phyloP scores from a whole-genome alignment of 2,329 filamentous ascomycete genomes.

The Kalmusia sp. region DNA sequence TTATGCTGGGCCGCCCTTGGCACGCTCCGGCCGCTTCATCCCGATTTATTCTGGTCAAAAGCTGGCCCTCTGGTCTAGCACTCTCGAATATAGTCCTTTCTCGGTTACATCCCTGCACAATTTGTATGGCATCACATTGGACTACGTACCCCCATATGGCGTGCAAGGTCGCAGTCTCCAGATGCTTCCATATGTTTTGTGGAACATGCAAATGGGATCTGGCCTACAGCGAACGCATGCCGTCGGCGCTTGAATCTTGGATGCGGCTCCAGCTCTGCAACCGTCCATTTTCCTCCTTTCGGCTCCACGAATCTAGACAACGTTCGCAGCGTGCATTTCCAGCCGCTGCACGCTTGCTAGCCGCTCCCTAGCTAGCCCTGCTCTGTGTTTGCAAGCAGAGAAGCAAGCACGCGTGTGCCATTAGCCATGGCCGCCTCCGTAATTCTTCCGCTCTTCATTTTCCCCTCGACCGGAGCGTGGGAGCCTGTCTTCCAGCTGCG shows the following conservation, averaged over 20 bases:
- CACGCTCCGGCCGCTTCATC: constrained; percentile 40
- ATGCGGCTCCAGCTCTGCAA: constrained; percentile 18
- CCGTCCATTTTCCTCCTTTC: constrained; percentile 18
- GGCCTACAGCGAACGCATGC: constrained; percentile 20
- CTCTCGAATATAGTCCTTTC: constrained; percentile 42
- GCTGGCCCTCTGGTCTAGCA: constrained; percentile 36
- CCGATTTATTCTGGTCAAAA: constrained; percentile 41
- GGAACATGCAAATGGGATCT: constrained; percentile 27
- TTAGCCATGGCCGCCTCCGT: constrained; percentile 40
- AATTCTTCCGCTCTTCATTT: constrained; percentile 58
- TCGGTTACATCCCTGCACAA: constrained; percentile 45
- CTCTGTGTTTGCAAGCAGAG: background rate
- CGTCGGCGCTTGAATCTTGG: constrained; percentile 21
- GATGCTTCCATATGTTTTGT: constrained; percentile 23
- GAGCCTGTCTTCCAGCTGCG: constrained; percentile 54
- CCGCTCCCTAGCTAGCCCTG: background rate
- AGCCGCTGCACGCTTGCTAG: constrained; percentile 7
- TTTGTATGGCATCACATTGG: constrained; percentile 38
- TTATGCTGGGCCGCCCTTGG: constrained; percentile 40
- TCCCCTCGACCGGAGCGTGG: constrained; percentile 56
- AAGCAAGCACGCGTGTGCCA: background rate
- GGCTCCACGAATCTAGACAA: constrained; percentile 12
- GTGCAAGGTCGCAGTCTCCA: constrained; percentile 31
- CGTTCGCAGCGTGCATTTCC: constrained; percentile 8
- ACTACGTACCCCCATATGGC: constrained; percentile 30